These are phyloP conservation scores for Cordyceps javanica DNA, from an alignment of 2,329 filamentous ascomycete genomes.

Conservation along the genomic window DNA sequence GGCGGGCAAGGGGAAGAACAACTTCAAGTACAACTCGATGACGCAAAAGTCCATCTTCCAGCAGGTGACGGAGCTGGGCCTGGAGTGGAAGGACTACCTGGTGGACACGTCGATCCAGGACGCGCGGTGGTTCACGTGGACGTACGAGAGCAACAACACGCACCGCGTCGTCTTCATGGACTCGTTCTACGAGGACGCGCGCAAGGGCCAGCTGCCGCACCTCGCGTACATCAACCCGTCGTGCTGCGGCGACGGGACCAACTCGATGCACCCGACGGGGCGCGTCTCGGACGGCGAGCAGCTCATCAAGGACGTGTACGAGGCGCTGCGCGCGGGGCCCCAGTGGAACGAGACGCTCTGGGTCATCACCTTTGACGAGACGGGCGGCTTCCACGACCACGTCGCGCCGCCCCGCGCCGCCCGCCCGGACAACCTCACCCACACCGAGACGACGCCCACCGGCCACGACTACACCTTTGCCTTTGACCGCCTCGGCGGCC, in stretches of 20 bases:
- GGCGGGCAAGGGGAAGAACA: slow-evolving; percentile 25
- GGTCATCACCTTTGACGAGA: slow-evolving; percentile 29
- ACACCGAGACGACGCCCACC: slow-evolving; percentile 25
- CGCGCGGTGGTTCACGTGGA: slow-evolving; percentile 38
- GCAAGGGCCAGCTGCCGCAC: slow-evolving; percentile 34
- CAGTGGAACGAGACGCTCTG: slow-evolving; percentile 30
- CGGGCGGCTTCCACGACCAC: slow-evolving; percentile 31
- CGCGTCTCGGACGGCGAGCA: slow-evolving; percentile 29
- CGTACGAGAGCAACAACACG: slow-evolving; percentile 26
- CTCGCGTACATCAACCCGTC: slow-evolving; percentile 42
- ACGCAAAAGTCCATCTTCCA: slow-evolving; percentile 33
- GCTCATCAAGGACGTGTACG: slow-evolving; percentile 31
- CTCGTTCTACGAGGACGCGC: slow-evolving; percentile 37
- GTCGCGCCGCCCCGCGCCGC: slow-evolving; percentile 26
- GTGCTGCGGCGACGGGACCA: slow-evolving; percentile 31
- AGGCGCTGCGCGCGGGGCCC: slow-evolving; percentile 26
- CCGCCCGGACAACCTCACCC: slow-evolving; percentile 25
- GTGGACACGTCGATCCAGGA: slow-evolving; percentile 38
- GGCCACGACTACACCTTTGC: slow-evolving; percentile 28
- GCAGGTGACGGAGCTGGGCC: slow-evolving; percentile 31
- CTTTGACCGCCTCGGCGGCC: slow-evolving; percentile 31
- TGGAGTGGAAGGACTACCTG: slow-evolving; percentile 42
- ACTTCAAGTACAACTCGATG: slow-evolving; percentile 23
- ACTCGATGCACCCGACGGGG: slow-evolving; percentile 28
- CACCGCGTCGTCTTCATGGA: slow-evolving; percentile 26